phyloP scores from a whole-genome alignment of 345 rosid species.

The Arabis alpina region DNA sequence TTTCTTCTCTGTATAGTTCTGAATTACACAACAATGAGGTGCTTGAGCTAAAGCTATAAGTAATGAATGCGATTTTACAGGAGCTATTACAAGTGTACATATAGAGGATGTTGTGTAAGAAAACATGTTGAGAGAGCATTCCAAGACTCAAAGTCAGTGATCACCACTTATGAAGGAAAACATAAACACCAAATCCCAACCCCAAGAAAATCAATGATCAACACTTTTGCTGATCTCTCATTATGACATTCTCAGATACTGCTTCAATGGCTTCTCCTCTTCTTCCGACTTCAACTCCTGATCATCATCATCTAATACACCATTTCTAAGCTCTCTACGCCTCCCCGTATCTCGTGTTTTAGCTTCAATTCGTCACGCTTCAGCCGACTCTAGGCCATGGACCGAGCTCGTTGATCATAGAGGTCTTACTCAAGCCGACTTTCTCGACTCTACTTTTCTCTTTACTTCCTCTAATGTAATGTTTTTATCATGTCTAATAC shows the following conservation, averaged over 20 bases:
- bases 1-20: not conserved
- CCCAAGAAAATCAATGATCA: conserved; percentile 57
- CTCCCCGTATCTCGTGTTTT: conserved; percentile 39
- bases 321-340: conserved; percentile 30
- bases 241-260: conserved; percentile 35
- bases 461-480: conserved; percentile 61
- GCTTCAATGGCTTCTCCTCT: conserved; percentile 45
- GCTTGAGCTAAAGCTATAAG: conserved; percentile 54
- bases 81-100: conserved; percentile 93
- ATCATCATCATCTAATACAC: too few species aligned
- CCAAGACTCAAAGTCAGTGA: conserved; percentile 77
- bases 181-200: conserved; percentile 91
- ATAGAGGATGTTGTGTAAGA: conserved; percentile 80
- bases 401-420: conserved; percentile 50
- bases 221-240: not conserved
- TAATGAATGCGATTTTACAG: conserved; percentile 47
- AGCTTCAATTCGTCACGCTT: conserved; percentile 37
- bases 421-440: conserved; percentile 37
- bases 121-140: conserved; percentile 94
- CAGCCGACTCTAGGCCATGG: conserved; percentile 51
- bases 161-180: conserved; percentile 97
- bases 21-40: not conserved
- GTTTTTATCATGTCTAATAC: not conserved
- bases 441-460: conserved; percentile 87
- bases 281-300: conserved; percentile 42